Base-by-base conservation (phyloP, 768 basidiomycete species). In the Lactifluus volemus region DNA sequence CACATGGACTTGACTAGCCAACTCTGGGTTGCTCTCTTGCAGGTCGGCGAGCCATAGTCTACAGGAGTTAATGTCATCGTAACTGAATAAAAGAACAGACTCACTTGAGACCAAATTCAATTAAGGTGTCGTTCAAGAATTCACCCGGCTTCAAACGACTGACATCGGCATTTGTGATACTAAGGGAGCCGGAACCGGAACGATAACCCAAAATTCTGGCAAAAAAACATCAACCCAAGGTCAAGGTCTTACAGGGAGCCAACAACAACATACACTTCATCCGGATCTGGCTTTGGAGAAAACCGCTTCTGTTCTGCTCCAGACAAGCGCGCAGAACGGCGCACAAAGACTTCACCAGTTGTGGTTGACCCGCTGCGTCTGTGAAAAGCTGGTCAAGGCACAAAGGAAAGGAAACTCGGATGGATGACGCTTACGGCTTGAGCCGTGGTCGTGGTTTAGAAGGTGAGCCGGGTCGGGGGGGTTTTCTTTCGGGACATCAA, bases 101-200 rank as follows among this genome's bases (percentile, higher is more conserved):
- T 50, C 68, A 94, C 94, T 93, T 95, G 38, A 99, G 78, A 3
- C 92, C 95, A 67, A 95, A 97, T 70, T 99, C 97, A 34, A 98
- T 94, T 39, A 99, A 75, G 0, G 92, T 97, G 74, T 99, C 97
- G 69, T 99, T 99, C 51, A 99, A 78, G 70, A 86, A 98, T 70
- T 96, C 91, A 36, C 84, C 84, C 0, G 86, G 85, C 53, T 82
- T 74, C 36, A 98, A 72, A 10, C 96, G 84, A 57, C 76, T 76
- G 30, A 87, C 72, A 68, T 98, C 97, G 25, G 84, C 86, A 44
- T 81, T 79, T 14, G 87, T 94, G 67, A 99, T 81, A 64, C 86
- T 88, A 42, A 98, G 83, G 2, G 87, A 86, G 8, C 90, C 89
- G 15, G 82, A 79, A 4, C 81, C 79, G 48, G 79, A 81, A 30